These are phyloP conservation scores for Litchi chinensis DNA, from an alignment of 345 rosid species.

Conservation along the genomic window DNA sequence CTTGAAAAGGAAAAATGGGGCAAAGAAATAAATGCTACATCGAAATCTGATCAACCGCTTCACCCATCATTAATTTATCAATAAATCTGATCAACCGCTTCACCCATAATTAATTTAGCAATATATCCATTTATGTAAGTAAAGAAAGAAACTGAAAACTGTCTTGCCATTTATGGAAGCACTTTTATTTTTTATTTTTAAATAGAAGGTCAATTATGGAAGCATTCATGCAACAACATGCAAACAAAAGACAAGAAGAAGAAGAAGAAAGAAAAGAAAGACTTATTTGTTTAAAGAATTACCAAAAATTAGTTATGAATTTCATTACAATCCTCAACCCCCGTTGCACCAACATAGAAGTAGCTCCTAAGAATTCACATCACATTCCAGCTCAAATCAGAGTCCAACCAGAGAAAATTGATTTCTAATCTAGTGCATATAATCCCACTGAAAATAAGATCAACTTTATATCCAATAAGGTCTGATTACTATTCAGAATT, in stretches of 20 bases:
- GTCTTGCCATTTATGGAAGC: not conserved
- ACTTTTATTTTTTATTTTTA: not conserved
- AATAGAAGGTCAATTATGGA: not conserved
- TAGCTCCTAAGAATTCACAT: constrained; percentile 12
- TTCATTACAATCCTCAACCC: constrained; percentile 11
- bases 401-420: not conserved
- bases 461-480: not conserved
- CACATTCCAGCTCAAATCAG: constrained; percentile 7
- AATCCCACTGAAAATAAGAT: not conserved
- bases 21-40: not conserved
- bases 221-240: not conserved
- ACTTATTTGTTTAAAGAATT: not conserved
- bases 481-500: not conserved
- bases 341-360: not conserved
- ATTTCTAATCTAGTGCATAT: constrained; percentile 1
- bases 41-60: not conserved
- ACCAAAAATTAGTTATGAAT: not conserved
- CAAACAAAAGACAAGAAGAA: not conserved
- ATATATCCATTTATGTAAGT: too few species aligned
- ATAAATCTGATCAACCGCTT: not conserved
- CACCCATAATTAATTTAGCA: not conserved
- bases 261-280: not conserved
- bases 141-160: not conserved
- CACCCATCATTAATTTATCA: not conserved
- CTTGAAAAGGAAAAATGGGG: not conserved